These are phyloP conservation scores for Hypoxylon sp. DNA, from an alignment of 2,329 filamentous ascomycete species.

Conservation along the genomic window DNA sequence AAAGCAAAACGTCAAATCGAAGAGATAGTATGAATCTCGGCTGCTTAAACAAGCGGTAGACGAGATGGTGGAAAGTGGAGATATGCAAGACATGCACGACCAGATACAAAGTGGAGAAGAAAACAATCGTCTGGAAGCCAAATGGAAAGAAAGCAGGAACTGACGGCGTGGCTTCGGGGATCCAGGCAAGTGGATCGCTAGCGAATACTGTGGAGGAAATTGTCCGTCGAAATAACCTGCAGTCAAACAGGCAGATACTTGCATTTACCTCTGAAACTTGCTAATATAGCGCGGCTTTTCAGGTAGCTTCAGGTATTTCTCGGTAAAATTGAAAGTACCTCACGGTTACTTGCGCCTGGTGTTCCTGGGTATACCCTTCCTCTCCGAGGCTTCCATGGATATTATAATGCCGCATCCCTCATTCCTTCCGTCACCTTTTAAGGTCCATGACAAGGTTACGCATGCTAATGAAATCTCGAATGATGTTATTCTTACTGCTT, in stretches of 20 bases:
- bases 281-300: slow-evolving; percentile 15
- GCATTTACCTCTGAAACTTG: slow-evolving; percentile 30
- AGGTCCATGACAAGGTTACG: slow-evolving; percentile 5
- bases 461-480: slow-evolving; percentile 12
- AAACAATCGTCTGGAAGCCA: slow-evolving; percentile 33
- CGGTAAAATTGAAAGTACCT: slow-evolving; percentile 30
- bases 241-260: slow-evolving; percentile 43
- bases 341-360: slow-evolving; percentile 10
- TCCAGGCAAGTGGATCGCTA: slow-evolving; percentile 43
- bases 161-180: slow-evolving; percentile 36
- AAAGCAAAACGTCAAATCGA: slow-evolving; percentile 13
- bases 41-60: slow-evolving; percentile 25
- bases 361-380: slow-evolving; percentile 25
- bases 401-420: slow-evolving; percentile 18
- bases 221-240: slow-evolving; percentile 43
- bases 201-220: slow-evolving; percentile 40
- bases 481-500: slow-evolving; percentile 4
- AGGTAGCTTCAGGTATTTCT: slow-evolving; percentile 37
- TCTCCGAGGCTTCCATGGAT: slow-evolving; percentile 19
- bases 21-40: slow-evolving; percentile 3
- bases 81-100: slow-evolving; percentile 35
- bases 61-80: slow-evolving; percentile 17
- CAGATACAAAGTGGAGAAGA: slow-evolving; percentile 29
- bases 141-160: slow-evolving; percentile 33
- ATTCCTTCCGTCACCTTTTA: slow-evolving; percentile 13